These are phyloP conservation scores for Talaromyces wortmannii DNA, from an alignment of 495 filamentous ascomycete genomes.

Conservation along the genomic window DNA sequence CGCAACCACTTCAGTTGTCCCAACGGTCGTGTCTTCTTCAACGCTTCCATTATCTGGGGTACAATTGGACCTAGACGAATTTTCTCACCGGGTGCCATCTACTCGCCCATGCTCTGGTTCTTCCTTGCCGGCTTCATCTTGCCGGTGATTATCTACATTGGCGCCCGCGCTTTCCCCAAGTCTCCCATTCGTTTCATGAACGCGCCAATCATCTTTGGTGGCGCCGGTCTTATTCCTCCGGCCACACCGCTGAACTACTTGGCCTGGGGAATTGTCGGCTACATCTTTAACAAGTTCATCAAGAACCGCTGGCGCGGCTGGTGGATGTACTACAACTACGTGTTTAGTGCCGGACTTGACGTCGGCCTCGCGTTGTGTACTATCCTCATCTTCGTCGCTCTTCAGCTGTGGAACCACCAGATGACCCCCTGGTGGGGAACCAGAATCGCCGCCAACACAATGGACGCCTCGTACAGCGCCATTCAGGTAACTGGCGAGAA, in stretches of 20 bases:
- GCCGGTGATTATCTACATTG: conserved; percentile 39
- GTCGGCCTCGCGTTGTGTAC: conserved; percentile 59
- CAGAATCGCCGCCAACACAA: conserved; percentile 30
- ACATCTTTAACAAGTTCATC: conserved; percentile 60
- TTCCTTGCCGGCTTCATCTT: conserved; percentile 42
- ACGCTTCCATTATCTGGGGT: conserved; percentile 49
- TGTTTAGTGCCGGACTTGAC: conserved; percentile 66
- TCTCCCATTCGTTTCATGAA: conserved; percentile 33
- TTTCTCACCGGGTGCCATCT: conserved; percentile 42
- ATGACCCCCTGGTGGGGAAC: conserved; percentile 66
- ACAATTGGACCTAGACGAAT: conserved; percentile 44
- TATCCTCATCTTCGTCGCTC: conserved; percentile 64
- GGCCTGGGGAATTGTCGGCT: conserved; percentile 62
- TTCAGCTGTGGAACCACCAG: conserved; percentile 44
- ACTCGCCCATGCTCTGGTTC: conserved; percentile 39
- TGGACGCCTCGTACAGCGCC: conserved; percentile 35
- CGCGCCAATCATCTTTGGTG: conserved; percentile 43
- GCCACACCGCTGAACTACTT: conserved; percentile 49
- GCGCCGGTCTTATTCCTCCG: conserved; percentile 38
- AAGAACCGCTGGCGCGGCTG: conserved; percentile 56
- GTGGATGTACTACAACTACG: conserved; percentile 78
- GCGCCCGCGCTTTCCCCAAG: conserved; percentile 35
- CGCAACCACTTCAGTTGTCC: conserved; percentile 53
- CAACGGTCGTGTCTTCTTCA: conserved; percentile 55
- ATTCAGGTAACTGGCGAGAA: conserved; percentile 38